These are phyloP conservation scores for Aegilops bicornis DNA, from an alignment of 176 grass and related monocot species.

Conservation along the genomic window DNA sequence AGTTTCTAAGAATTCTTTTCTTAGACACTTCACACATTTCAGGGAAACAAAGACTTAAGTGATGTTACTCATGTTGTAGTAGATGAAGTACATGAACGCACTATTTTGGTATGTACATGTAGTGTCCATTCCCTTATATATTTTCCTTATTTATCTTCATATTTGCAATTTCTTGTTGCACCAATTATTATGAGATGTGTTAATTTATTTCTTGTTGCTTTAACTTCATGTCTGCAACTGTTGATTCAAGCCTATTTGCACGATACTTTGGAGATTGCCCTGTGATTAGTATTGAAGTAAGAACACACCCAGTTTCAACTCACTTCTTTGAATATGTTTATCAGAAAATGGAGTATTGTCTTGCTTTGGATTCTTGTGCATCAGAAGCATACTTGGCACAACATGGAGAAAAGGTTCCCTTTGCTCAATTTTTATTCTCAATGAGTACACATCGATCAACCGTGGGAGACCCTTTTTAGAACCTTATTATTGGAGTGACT, in stretches of 20 bases:
- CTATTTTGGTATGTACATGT: slow-evolving; percentile 97
- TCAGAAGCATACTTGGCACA: slow-evolving; percentile 58
- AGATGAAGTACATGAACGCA: slow-evolving; percentile 91
- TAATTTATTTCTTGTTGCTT: slow-evolving; percentile 8
- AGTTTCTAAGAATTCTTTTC: slow-evolving; percentile 12
- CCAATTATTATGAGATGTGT: background rate
- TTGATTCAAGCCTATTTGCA: slow-evolving; percentile 86
- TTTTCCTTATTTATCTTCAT: slow-evolving; percentile 6
- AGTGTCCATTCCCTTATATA: background rate
- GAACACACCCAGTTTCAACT: slow-evolving; percentile 88
- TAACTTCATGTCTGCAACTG: slow-evolving; percentile 77
- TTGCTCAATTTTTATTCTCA: background rate
- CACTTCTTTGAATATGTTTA: slow-evolving; percentile 91
- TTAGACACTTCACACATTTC: slow-evolving; percentile 27
- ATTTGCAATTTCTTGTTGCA: slow-evolving; percentile 23
- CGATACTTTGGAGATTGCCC: slow-evolving; percentile 84
- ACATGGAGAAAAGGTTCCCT: slow-evolving; percentile 58
- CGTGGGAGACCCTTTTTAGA: background rate
- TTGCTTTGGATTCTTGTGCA: slow-evolving; percentile 80
- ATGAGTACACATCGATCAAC: slow-evolving; percentile 16
- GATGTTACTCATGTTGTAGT: slow-evolving; percentile 92
- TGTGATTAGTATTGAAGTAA: slow-evolving; percentile 91
- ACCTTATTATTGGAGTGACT: no score
- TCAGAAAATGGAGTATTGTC: slow-evolving; percentile 75
- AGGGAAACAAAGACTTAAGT: slow-evolving; percentile 80